Conservation (phyloP, 192 early-diverging fungal genomes). For the Allomyces arbusculus region DNA sequence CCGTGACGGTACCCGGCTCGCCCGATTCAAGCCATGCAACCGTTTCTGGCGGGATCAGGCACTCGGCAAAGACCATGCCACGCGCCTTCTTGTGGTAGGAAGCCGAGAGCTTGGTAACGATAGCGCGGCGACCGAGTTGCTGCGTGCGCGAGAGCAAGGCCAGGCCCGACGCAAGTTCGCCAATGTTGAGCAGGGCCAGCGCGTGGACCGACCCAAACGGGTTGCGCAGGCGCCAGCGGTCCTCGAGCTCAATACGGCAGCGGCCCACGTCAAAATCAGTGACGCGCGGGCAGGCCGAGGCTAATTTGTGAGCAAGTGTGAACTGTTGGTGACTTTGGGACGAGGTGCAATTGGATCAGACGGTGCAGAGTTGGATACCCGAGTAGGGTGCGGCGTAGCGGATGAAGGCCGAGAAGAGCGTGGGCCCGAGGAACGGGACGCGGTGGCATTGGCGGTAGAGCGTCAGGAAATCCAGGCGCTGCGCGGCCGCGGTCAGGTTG, state of each 20-base stretch:
- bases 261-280: neutral
- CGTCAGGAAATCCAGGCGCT: neutral
- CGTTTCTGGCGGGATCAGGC: neutral
- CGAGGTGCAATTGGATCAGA: neutral
- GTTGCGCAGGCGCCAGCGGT: neutral
- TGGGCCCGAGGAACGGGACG: neutral
- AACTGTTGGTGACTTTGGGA: neutral
- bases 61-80: neutral
- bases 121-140: neutral
- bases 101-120: neutral
- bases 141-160: neutral
- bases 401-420: neutral
- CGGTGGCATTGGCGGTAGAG: neutral
- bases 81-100: neutral
- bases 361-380: neutral
- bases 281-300: neutral
- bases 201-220: neutral
- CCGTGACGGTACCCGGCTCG: neutral
- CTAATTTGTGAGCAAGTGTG: neutral
- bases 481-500: no score
- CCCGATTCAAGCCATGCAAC: neutral
- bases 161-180: neutral
- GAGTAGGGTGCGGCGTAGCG: neutral
- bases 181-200: neutral
- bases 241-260: slow-evolving; percentile 1